Evolutionary conservation across 805 yeast species (phyloP).

Genomic region (Lipomyces chichibuensis): DNA sequence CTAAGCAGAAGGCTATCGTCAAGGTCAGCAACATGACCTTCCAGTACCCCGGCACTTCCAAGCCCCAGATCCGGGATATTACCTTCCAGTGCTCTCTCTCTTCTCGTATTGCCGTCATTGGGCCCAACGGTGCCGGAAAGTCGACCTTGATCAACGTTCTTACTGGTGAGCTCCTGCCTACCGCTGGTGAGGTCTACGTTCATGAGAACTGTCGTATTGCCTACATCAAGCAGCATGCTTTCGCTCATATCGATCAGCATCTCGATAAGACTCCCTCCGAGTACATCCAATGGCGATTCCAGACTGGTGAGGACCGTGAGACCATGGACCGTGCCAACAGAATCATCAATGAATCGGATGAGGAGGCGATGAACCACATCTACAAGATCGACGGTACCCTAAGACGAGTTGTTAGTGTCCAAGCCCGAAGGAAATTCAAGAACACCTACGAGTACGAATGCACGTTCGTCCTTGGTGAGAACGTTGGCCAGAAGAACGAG

Average conservation of each 20-base stretch:
- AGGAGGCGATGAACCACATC: conserved; percentile 98
- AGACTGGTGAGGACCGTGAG: conserved; percentile 99
- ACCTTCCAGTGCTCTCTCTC: conserved; percentile 99
- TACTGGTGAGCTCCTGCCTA: conserved; percentile 99
- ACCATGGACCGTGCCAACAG: conserved; percentile 99
- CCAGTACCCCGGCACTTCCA: conserved; percentile 99
- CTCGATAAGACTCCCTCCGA: conserved; percentile 99
- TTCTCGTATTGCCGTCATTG: conserved; percentile 99
- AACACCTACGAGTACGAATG: conserved; percentile 99
- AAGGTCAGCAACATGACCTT: conserved; percentile 95
- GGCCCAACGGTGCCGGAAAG: conserved; percentile 99
- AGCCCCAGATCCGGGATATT: conserved; percentile 90
- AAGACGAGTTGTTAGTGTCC: conserved; percentile 94
- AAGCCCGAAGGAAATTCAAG: conserved; percentile 99
- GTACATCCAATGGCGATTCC: conserved; percentile 99
- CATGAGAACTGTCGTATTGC: conserved; percentile 99
- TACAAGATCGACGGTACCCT: conserved; percentile 98
- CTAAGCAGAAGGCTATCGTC: conserved; percentile 99
- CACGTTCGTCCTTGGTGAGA: conserved; percentile 96
- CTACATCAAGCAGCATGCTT: conserved; percentile 99
- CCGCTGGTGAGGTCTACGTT: conserved; percentile 97
- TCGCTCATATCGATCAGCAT: conserved; percentile 98
- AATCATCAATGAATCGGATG: conserved; percentile 95
- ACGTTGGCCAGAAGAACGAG: conserved; percentile 98
- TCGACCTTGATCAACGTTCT: conserved; percentile 97